phyloP scores from a whole-genome alignment of 805 yeast species.

The Yarrowia alimentaria region DNA sequence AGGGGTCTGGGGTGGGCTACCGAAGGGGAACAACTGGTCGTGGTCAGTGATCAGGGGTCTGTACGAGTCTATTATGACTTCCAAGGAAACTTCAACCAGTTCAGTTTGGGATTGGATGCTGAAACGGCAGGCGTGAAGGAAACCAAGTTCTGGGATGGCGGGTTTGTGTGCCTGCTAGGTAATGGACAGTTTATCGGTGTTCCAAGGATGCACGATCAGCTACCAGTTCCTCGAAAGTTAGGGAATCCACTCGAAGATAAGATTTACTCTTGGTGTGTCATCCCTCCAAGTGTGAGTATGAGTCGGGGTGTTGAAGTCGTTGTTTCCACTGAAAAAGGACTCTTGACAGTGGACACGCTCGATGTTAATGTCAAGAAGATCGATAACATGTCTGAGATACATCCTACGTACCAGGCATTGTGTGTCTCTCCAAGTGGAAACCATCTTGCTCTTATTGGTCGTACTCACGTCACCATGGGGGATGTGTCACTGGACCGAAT shows the following conservation, averaged over 20 bases:
- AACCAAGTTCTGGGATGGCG: slow-evolving; percentile 44
- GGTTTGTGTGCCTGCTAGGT: slow-evolving; percentile 47
- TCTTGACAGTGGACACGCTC: slow-evolving; percentile 27
- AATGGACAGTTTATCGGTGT: slow-evolving; percentile 47
- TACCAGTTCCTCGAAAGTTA: slow-evolving; percentile 4
- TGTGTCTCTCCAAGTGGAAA: slow-evolving; percentile 54
- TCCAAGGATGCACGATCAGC: slow-evolving; percentile 30
- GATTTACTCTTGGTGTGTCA: slow-evolving; percentile 38
- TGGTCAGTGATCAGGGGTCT: slow-evolving; percentile 53
- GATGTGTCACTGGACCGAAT: slow-evolving; percentile 20
- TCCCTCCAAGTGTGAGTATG: slow-evolving; percentile 35
- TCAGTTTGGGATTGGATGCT: slow-evolving; percentile 42
- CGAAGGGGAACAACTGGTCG: slow-evolving; percentile 52
- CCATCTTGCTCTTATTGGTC: slow-evolving; percentile 49
- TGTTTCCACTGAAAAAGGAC: slow-evolving; percentile 33
- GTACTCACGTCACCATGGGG: slow-evolving; percentile 16
- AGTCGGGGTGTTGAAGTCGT: slow-evolving; percentile 38
- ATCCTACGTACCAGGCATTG: slow-evolving; percentile 32
- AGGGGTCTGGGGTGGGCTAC: slow-evolving; percentile 53
- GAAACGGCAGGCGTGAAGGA: slow-evolving; percentile 41
- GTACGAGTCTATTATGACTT: slow-evolving; percentile 63
- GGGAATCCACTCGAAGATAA: not conserved
- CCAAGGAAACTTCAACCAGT: slow-evolving; percentile 63
- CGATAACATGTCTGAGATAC: slow-evolving; percentile 12
- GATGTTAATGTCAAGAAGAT: slow-evolving; percentile 27